Evolutionary conservation across 139 green algal genomes (phyloP).

Genomic region (Tetradesmus lagerheimii): DNA sequence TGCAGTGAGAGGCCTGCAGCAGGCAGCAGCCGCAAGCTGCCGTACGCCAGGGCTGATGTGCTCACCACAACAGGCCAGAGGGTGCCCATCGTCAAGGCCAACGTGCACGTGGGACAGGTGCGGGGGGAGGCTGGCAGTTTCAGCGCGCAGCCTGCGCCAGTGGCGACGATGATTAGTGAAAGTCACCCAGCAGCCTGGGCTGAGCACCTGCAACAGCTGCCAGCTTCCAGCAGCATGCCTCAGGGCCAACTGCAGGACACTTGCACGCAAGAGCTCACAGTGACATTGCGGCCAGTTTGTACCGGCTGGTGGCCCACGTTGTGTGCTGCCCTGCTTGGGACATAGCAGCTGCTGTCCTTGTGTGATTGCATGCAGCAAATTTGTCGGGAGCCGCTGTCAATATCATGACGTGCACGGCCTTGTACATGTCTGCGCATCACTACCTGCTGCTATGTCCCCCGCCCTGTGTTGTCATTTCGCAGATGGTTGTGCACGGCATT

Average conservation of each 20-base stretch:
- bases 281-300: no score
- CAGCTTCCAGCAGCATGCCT: not conserved
- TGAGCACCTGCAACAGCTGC: not conserved
- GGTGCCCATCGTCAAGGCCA: not conserved
- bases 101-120: slow-evolving; percentile 29
- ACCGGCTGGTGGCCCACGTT: no score
- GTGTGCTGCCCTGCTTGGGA: no score
- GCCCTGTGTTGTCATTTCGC: not conserved
- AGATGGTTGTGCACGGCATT: slow-evolving; percentile 17
- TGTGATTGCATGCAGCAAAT: no score
- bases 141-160: not conserved
- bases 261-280: no score
- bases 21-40: not conserved
- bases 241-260: no score
- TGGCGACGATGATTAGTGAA: no score
- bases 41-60: not conserved
- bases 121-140: not conserved
- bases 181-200: not conserved
- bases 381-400: no score
- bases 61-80: not conserved
- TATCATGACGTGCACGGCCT: no score
- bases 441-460: no score
- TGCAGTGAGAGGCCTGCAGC: not conserved
- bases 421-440: no score
- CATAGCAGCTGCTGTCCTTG: no score